phyloP scores from a whole-genome alignment of 2,329 filamentous ascomycete species.

The Arachnopeziza araneosa region DNA sequence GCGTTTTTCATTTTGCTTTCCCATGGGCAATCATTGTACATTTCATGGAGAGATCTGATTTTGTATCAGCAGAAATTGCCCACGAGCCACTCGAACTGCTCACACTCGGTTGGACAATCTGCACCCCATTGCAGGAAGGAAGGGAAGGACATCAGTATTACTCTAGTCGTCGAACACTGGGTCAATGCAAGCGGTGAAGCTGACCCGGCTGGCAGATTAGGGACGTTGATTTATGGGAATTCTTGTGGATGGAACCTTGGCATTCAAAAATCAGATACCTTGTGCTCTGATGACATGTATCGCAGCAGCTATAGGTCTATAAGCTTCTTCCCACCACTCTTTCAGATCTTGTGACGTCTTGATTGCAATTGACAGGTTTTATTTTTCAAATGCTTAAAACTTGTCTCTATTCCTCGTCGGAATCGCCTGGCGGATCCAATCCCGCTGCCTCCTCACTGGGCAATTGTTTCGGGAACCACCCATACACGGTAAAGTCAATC shows the following conservation, averaged over 20 bases:
- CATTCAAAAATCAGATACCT: constrained; percentile 12
- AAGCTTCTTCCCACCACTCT: constrained; percentile 15
- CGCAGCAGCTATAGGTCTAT: constrained; percentile 18
- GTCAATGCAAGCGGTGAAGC: constrained; percentile 23
- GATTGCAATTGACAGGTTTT: background rate
- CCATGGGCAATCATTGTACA: constrained; percentile 17
- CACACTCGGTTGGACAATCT: constrained; percentile 25
- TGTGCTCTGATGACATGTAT: constrained; percentile 23
- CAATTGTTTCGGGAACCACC: constrained; percentile 38
- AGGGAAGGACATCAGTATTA: constrained; percentile 29
- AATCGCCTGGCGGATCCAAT: constrained; percentile 13
- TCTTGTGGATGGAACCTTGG: constrained; percentile 13
- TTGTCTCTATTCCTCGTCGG: constrained; percentile 16
- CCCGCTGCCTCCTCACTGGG: constrained; percentile 25
- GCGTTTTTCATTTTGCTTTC: constrained; percentile 26
- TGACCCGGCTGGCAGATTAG: constrained; percentile 24
- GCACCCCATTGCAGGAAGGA: constrained; percentile 28
- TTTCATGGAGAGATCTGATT: constrained; percentile 25
- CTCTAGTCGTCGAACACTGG: constrained; percentile 19
- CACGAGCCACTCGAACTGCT: constrained; percentile 22
- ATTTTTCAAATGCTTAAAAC: background rate
- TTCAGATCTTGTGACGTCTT: background rate
- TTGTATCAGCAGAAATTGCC: constrained; percentile 22
- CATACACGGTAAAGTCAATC: constrained; percentile 32
- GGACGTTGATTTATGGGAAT: constrained; percentile 17